These are phyloP conservation scores for Penicillium psychrofluorescens DNA, from an alignment of 495 filamentous ascomycete species.

Conservation along the genomic window DNA sequence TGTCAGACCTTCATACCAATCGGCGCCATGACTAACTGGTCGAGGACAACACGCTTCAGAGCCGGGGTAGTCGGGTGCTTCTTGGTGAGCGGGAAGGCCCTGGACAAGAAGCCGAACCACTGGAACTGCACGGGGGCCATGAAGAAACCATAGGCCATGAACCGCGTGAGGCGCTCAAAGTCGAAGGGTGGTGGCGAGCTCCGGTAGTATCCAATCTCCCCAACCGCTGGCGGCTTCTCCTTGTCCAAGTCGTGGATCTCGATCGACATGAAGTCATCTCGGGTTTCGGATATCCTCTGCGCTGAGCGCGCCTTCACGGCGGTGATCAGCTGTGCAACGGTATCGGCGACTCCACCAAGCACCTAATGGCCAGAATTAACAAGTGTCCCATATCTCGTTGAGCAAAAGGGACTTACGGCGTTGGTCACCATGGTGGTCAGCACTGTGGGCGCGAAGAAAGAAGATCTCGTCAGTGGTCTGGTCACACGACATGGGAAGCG, in stretches of 20 bases:
- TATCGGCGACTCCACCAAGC: constrained; percentile 89
- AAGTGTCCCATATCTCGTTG: not conserved
- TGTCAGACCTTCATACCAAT: constrained; percentile 49
- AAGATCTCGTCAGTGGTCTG: constrained; percentile 14
- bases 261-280: constrained; percentile 71
- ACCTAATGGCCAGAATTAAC: constrained; percentile 35
- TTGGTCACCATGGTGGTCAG: constrained; percentile 98
- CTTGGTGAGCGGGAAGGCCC: constrained; percentile 78
- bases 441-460: constrained; percentile 41
- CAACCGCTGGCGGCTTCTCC: constrained; percentile 61
- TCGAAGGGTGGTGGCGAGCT: constrained; percentile 77
- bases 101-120: constrained; percentile 88
- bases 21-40: constrained; percentile 95
- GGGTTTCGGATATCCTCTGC: constrained; percentile 48
- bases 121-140: constrained; percentile 96
- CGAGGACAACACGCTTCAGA: constrained; percentile 82
- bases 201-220: constrained; percentile 62
- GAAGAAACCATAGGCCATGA: constrained; percentile 93
- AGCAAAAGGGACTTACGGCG: constrained; percentile 52
- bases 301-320: constrained; percentile 62
- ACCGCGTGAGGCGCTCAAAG: constrained; percentile 85
- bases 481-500: not conserved
- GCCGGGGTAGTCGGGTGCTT: constrained; percentile 63
- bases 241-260: constrained; percentile 86
- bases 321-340: constrained; percentile 88